These are phyloP conservation scores for Metarhizium anisopliae DNA, from an alignment of 2,329 filamentous ascomycete species.

Conservation along the genomic window DNA sequence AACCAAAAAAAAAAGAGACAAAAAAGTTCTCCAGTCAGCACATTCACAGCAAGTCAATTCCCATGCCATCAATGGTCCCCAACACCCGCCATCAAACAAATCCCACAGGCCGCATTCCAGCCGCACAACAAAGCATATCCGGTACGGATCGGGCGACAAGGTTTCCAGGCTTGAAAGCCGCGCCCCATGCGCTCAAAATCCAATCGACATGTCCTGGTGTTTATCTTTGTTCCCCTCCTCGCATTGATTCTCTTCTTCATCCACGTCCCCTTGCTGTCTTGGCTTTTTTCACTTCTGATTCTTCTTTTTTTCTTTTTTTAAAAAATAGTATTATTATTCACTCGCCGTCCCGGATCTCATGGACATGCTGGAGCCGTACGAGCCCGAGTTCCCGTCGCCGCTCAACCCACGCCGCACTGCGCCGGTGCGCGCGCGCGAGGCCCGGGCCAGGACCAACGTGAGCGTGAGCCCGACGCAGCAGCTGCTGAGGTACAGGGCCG, in stretches of 20 bases:
- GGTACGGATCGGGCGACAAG: not conserved
- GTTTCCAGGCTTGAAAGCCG: too few species aligned
- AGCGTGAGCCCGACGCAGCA: constrained; percentile 26
- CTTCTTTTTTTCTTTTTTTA: too few species aligned
- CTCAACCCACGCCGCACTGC: constrained; percentile 14
- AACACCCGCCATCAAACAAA: not conserved
- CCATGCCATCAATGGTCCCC: too few species aligned
- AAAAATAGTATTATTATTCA: not conserved
- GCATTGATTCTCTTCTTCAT: too few species aligned
- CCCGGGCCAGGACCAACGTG: constrained; percentile 5
- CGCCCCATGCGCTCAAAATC: too few species aligned
- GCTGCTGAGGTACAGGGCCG: constrained; percentile 33
- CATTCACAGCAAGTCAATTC: too few species aligned
- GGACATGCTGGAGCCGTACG: constrained; percentile 6
- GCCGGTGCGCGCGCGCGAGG: not conserved
- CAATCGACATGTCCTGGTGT: too few species aligned
- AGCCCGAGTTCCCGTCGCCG: constrained; percentile 18
- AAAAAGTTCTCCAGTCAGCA: too few species aligned
- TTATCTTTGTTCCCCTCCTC: too few species aligned
- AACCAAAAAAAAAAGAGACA: too few species aligned
- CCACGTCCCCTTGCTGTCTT: too few species aligned
- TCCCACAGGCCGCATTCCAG: not conserved
- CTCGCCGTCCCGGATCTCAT: not conserved
- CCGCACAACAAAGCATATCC: not conserved
- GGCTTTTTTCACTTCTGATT: too few species aligned